Evolutionary conservation across 1,284 basidiomycete genomes (phyloP).

Genomic region (Coriolopsis trogii): DNA sequence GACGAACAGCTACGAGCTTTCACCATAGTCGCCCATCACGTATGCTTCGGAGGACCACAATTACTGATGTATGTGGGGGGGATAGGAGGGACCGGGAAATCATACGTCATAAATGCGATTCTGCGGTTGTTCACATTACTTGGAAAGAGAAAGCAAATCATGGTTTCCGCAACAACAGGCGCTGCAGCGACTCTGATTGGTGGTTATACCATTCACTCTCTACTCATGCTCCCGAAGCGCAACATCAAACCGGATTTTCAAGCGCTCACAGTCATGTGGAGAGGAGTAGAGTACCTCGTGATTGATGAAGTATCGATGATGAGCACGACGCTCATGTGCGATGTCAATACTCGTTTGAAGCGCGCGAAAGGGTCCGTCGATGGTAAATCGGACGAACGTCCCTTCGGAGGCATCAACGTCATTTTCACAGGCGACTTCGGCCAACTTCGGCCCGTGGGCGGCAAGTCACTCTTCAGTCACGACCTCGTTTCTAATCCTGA

Average conservation of each 20-base stretch:
- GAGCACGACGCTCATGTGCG: background rate
- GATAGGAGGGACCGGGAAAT: constrained; percentile 22
- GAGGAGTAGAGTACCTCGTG: background rate
- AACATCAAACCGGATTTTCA: background rate
- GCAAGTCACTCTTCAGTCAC: background rate
- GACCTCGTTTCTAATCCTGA: background rate
- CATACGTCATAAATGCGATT: constrained; percentile 19
- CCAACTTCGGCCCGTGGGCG: constrained; percentile 8
- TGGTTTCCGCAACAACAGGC: constrained; percentile 12
- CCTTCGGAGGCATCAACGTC: constrained; percentile 19
- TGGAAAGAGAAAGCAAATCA: background rate
- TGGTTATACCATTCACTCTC: background rate
- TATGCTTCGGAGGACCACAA: background rate
- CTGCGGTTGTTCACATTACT: background rate
- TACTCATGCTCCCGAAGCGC: constrained; percentile 1
- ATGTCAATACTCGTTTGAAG: background rate
- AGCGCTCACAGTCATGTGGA: background rate
- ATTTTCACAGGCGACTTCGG: constrained; percentile 21
- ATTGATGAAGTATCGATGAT: constrained; percentile 11
- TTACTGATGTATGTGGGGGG: constrained; percentile 18
- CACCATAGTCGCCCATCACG: background rate
- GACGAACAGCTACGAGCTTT: constrained; percentile 3
- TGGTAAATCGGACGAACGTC: background rate
- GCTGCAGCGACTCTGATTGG: constrained; percentile 5
- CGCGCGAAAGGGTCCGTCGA: background rate